Base-by-base conservation (phyloP, 805 yeast genomes). In the Maudiozyma turicensis region DNA sequence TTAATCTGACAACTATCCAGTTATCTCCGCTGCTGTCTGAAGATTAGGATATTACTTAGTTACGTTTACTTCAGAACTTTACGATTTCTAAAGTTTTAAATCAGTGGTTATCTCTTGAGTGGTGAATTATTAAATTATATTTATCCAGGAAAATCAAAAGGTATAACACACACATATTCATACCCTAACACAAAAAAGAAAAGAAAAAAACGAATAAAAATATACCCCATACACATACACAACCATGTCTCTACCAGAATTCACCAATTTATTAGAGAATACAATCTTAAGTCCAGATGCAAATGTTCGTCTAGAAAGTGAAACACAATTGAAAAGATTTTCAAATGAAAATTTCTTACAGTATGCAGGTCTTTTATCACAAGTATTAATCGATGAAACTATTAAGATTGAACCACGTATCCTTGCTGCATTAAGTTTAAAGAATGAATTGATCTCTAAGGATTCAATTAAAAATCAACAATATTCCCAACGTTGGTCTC, bases 401-500 rank as follows among this genome's bases (percentile, higher is more conserved):
- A 78, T 77, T 49, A 78, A 77, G 58, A 70, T 82, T 6, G 96
- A 91, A 69, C 93, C 89, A 44, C 77, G 98, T 61, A 86, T 89
- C 75, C 77, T 93, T 64, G 96, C 99, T 3, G 95, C 93, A 40
- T 72, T 91, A 53, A 84, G 84, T 20, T 72, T 88, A 61, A 91
- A 91, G 72, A 91, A 91, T 70, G 87, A 86, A 70, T 75, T 91
- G 59, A 80, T 87, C 6, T 81, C 97, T 13, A 91, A 90, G 63
- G 95, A 86, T 61, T 56, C 73, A 4, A 67, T 69, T n/a, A 80
- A 78, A 55, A 78, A 75, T 55, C 67, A 65, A 41, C 76, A 73
- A 39, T 84, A 80, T 62, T 78, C 81, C 13, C 80, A 78, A 60
- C 79, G 93, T 53, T 91, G 98, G 97, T 64, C 82, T 38, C 63